phyloP scores from a whole-genome alignment of 2,329 filamentous ascomycete genomes.

The Fusarium chuoi region DNA sequence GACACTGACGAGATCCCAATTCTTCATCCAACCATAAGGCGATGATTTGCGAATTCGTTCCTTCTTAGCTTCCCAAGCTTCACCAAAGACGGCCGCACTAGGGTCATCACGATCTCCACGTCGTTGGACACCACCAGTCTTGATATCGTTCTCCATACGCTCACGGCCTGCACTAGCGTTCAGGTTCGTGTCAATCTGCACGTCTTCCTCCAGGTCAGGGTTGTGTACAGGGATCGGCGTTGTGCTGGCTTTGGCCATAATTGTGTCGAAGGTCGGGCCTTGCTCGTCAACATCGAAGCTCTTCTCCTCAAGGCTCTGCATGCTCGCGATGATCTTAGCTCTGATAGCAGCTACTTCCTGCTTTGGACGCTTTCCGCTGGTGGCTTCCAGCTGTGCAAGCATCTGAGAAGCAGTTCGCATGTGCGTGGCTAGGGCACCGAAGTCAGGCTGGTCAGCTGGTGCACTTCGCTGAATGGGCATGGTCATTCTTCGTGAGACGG shows the following conservation, averaged over 20 bases:
- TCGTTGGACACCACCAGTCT: constrained; percentile 83
- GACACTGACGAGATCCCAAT: constrained; percentile 87
- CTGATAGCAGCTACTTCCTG: constrained; percentile 85
- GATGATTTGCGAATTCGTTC: constrained; percentile 86
- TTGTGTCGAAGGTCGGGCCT: constrained; percentile 81
- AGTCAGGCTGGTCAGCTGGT: constrained; percentile 77
- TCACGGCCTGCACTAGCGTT: constrained; percentile 80
- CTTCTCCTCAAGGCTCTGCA: constrained; percentile 88
- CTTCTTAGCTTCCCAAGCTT: constrained; percentile 86
- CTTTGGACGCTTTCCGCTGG: constrained; percentile 80
- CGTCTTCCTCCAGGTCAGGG: constrained; percentile 67
- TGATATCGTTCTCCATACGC: constrained; percentile 89
- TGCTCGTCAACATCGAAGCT: constrained; percentile 82
- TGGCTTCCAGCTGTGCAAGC: constrained; percentile 84
- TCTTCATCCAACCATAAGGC: constrained; percentile 89
- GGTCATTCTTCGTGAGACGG: constrained; percentile 66
- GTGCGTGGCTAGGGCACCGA: constrained; percentile 84
- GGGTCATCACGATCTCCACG: constrained; percentile 87
- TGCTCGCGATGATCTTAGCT: constrained; percentile 88
- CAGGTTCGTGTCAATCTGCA: constrained; percentile 61
- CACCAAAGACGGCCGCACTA: constrained; percentile 85
- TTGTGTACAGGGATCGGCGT: constrained; percentile 52
- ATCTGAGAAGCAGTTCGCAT: constrained; percentile 90
- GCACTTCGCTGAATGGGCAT: constrained; percentile 65
- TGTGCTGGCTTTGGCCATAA: constrained; percentile 78